Percentiles rank a stretch among this genome's conserved stretches.
Conservation (phyloP, 164 flowering plant genomes). For the Stephania cephalantha region DNA sequence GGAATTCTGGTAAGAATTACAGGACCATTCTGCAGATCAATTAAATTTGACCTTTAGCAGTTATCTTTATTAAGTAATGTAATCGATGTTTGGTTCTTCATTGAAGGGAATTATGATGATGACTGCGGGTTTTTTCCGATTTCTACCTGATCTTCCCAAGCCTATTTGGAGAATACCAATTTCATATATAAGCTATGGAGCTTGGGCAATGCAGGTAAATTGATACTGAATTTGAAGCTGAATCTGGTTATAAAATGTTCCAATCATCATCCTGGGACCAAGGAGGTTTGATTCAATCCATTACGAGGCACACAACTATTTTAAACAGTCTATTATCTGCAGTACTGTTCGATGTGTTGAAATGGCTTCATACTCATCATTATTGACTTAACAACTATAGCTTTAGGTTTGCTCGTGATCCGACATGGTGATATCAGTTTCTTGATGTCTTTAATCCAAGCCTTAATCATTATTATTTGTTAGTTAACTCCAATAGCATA, state of each 20-base stretch:
- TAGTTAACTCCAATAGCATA: no score
- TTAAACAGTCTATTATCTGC: no score
- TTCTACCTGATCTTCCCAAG: constrained; percentile 79
- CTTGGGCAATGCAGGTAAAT: constrained; percentile 78
- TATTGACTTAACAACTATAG: no score
- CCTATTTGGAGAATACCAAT: constrained; percentile 77
- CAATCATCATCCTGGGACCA: no score
- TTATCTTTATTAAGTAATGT: neutral
- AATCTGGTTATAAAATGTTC: neutral
- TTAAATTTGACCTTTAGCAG: neutral
- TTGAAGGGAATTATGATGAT: constrained; percentile 74
- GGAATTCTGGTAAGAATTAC: constrained; percentile 34
- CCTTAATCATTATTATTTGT: no score
- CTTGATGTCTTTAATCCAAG: no score
- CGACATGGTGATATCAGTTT: no score
- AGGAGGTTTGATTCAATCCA: no score
- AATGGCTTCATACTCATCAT: no score
- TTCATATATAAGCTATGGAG: constrained; percentile 58
- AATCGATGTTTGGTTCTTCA: neutral
- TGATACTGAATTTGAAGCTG: neutral
- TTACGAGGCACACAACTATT: no score
- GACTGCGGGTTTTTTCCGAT: constrained; percentile 76
- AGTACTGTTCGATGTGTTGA: no score
- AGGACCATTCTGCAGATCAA: neutral
- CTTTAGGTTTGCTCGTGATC: no score